Evolutionary conservation across 2,329 filamentous ascomycete genomes (phyloP), one percentile per base, ranked within the genome.

Genomic region (Xylariales sp.): DNA sequence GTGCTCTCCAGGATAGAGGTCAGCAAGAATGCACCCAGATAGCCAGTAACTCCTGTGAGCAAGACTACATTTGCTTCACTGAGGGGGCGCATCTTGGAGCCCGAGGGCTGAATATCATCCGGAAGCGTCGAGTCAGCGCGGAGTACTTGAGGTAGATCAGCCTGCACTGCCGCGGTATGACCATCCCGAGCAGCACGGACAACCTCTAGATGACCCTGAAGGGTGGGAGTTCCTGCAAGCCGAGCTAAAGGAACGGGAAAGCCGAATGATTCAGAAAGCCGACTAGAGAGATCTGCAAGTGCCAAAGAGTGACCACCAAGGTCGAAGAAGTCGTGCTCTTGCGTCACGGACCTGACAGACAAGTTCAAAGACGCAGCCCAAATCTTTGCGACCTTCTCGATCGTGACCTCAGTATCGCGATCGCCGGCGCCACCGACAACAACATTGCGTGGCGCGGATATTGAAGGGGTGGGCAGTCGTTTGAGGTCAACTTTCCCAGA

Each of bases 401-500:
- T 71, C 46, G 71, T 74, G 51, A 89, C 81, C 11, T 78, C 77
- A 43, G 82, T 80, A 47, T 84, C 75, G 11, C 70, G 71, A 32
- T 74, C 68, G 29, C 60, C 66, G 44, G 73, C 73, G 24, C 64
- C 53, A 25, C 64, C 53, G 3, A 60, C 62, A 31, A 65, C 69
- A 15, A 61, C 64, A 21, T 64, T 62, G 47, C 66, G 73, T 3
- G 76, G 69, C 3, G 67, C 72, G 2, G 72, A 75, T 1, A 85
- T 85, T 1, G 78, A 66, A 20, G 86, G 44, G 11, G 28, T 42
- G 19, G 44, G 86, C 11, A 91, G 70, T 10, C 74, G 70, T 59
- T 87, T 87, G 42, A 86, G 69, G 52, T 91, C 83, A 15, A 82
- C 79, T 64, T 91, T 91, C 15, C 86, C 86, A 11, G 86, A 90